Percentiles rank a stretch among this genome's conserved stretches.
phyloP scores from a whole-genome alignment of 495 filamentous ascomycete species.

The Lineolata rhizophorae region DNA sequence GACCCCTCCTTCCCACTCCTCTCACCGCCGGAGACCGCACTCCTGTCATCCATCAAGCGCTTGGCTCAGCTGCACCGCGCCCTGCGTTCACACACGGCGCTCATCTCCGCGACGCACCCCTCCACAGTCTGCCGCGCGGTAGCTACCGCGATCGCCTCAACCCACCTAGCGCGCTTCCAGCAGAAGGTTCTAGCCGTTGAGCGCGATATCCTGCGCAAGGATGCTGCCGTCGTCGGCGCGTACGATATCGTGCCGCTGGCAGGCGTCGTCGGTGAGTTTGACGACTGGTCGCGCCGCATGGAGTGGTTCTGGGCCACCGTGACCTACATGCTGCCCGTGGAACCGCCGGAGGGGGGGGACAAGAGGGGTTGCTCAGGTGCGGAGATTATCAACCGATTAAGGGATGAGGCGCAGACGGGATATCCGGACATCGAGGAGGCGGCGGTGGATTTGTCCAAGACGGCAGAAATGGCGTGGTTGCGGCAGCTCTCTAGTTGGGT shows the following conservation, averaged over 20 bases:
- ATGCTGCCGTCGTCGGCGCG: constrained; percentile 56
- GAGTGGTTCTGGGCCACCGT: constrained; percentile 68
- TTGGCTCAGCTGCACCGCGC: constrained; percentile 55
- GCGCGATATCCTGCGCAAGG: constrained; percentile 44
- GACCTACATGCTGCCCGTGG: constrained; percentile 33
- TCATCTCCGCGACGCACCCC: constrained; percentile 43
- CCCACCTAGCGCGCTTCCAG: constrained; percentile 60
- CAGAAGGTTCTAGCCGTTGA: constrained; percentile 70
- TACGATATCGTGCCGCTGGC: constrained; percentile 86
- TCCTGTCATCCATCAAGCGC: constrained; percentile 53
- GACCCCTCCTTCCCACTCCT: constrained; percentile 28
- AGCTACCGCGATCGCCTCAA: constrained; percentile 51
- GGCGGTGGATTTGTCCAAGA: constrained; percentile 40
- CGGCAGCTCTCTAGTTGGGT: constrained; percentile 77
- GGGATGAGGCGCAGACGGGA: constrained; percentile 60
- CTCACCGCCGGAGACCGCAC: constrained; percentile 58
- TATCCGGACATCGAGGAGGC: constrained; percentile 66
- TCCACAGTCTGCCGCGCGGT: constrained; percentile 74
- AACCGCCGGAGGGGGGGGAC: no score
- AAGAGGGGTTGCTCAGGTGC: constrained; percentile 32
- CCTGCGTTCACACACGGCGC: constrained; percentile 36
- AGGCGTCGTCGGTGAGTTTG: constrained; percentile 60
- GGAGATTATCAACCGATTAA: constrained; percentile 51
- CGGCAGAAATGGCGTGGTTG: constrained; percentile 79
- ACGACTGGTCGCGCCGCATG: constrained; percentile 60